Conservation (phyloP, 2,329 filamentous ascomycete genomes). For the Trichoderma cornu-damae region DNA sequence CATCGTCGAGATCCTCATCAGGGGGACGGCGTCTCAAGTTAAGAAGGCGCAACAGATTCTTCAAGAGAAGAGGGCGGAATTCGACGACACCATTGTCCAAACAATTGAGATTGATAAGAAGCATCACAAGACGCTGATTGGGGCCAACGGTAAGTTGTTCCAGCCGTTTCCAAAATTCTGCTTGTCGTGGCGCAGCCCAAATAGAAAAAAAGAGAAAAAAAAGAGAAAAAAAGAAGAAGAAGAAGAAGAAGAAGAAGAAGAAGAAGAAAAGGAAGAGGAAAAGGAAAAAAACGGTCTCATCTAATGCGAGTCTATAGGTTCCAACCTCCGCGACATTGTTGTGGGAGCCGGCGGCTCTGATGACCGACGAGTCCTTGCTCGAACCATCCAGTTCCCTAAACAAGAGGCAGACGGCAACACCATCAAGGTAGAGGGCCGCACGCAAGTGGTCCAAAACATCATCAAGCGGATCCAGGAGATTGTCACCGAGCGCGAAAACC, state of each 20-base stretch:
- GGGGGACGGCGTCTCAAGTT: conserved; percentile 87
- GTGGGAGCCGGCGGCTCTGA: conserved; percentile 83
- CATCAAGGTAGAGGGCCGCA: conserved; percentile 84
- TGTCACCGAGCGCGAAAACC: conserved; percentile 76
- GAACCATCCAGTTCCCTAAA: conserved; percentile 92
- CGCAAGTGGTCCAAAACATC: conserved; percentile 82
- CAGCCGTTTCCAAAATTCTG: no score
- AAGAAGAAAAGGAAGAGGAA: no score
- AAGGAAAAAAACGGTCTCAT: no score
- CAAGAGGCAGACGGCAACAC: conserved; percentile 74
- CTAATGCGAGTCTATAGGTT: conserved; percentile 47
- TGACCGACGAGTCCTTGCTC: conserved; percentile 75
- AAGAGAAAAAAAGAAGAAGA: no score
- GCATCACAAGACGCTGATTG: conserved; percentile 86
- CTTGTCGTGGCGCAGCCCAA: no score
- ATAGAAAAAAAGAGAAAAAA: no score
- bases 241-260: no score
- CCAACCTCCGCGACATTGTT: conserved; percentile 82
- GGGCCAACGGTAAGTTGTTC: conserved; percentile 75
- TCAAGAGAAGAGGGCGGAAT: conserved; percentile 77
- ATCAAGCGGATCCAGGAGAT: conserved; percentile 74
- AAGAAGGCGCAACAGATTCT: conserved; percentile 87
- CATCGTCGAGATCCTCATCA: conserved; percentile 81
- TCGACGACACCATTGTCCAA: conserved; percentile 82
- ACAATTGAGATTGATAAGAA: conserved; percentile 91